Base-by-base conservation (phyloP, 345 rosid genomes). In the Isatis tinctoria region DNA sequence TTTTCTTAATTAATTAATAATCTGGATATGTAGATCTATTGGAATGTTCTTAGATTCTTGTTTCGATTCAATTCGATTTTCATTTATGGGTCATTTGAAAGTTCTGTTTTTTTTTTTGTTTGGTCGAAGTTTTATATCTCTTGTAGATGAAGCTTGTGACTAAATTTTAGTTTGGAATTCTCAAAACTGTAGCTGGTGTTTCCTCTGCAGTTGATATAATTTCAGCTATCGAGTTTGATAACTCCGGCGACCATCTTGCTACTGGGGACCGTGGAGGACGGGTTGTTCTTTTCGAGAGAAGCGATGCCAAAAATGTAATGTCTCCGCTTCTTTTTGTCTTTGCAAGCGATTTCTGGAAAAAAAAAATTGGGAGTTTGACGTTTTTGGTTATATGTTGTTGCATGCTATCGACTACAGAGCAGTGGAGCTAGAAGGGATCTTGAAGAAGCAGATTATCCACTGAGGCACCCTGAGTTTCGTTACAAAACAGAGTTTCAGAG, bases 221-320 rank as follows among this genome's bases (percentile, higher is more conserved):
- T 65, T 88, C 98, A 26, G 96, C 97, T 13, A 87, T 93, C 39
- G 96, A 93, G 73, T 93, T 93, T 76, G 93, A 93, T 85, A 83
- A 73, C 83, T 77, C 80, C 40, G 98, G 98, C 2, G 83, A 89
- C 59, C 90, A 90, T 74, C 96, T 93, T 18, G 98, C 96, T 59
- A 90, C 98, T 64, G 98, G 98, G 52, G 98, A 93, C 71, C 96
- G 97, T 82, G 98, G 98, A 64, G 98, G 98, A 37, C 80, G 98
- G 20, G 98, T 90, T 78, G 98, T 93, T 82, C 87, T 93, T 33
- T 93, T 93, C 82, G 97, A 93, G 87, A 87, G 93, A 74, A 87
- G 85, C 3, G 91, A 93, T 75, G 64, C 70, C 26, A 85, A 72
- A 79, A 88, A 85, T 81, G 98, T 93, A 56, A 78, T 60, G 95